Evolutionary conservation across 164 flowering plant genomes (phyloP), one percentile per base, ranked within the genome.

Genomic region (Malania oleifera): DNA sequence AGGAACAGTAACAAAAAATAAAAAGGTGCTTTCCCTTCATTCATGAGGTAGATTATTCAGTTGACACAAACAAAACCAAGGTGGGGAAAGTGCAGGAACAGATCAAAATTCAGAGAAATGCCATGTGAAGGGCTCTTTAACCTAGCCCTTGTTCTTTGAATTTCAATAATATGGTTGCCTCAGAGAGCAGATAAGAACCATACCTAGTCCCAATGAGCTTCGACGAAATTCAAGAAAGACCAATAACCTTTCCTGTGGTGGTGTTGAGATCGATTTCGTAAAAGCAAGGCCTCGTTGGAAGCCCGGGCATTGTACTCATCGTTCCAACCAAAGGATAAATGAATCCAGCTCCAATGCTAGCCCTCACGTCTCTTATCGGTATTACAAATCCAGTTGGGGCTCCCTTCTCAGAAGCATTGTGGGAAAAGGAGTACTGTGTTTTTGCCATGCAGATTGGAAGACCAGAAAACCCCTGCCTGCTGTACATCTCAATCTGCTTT

Each of bases 271-370:
- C 99, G 46, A 93, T 90, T 43, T 93, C 99, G 47, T 81, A 93
- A 69, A 90, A 93, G 81, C 96, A 93, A 43, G 99, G 99, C 60
- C 99, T 79, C 10, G 99, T 93, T 0, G 82, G 99, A 62, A 93
- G 95, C 17, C 99, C 97, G 1, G 99, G 99, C 99, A 93, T 93
- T 10, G 99, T 93, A 57, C 92, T 86, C 99, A 90, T 93, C 7
- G 96, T 83, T n/a, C 99, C 99, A 22, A 90, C 95, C 3, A 93
- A 63, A 12, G 99, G 97, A 68, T 86, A 88, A 22, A 93, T 90
- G 66, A 93, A 93, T 44, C 99, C 97, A n/a, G 99, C 99, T 25
- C 99, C 99, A 61, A 93, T 90, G 76, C 97, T 88, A 3, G 82
- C 97, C 58, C 95, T 78, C 26, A 93, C 90, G 70, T 93, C 98